These are phyloP conservation scores for Zopfia rhizophila DNA, from an alignment of 2,329 filamentous ascomycete species.

Conservation along the genomic window DNA sequence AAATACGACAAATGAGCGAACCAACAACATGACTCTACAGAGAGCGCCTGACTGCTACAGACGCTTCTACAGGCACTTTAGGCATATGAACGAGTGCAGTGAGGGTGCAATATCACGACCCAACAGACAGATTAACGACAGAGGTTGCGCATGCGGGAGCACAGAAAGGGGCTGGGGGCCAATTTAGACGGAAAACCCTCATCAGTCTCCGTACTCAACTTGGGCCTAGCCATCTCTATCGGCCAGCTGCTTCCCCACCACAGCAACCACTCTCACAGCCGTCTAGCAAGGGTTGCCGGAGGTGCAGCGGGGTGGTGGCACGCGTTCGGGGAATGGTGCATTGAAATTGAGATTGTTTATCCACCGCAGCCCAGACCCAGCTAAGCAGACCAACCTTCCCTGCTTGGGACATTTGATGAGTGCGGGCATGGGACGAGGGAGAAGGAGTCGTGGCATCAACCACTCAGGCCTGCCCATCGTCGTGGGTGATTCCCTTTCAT, in stretches of 20 bases:
- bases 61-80: constrained; percentile 30
- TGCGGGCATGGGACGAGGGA: no score
- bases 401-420: constrained; percentile 15
- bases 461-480: no score
- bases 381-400: not conserved
- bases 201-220: constrained; percentile 27
- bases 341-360: constrained; percentile 22
- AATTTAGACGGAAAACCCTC: constrained; percentile 34
- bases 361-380: constrained; percentile 11
- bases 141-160: constrained; percentile 20
- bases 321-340: constrained; percentile 7
- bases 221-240: no score
- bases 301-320: no score
- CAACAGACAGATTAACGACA: constrained; percentile 8
- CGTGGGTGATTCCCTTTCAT: no score
- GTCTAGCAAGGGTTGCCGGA: no score
- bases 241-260: no score
- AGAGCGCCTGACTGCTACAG: constrained; percentile 3
- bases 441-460: no score
- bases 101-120: constrained; percentile 19
- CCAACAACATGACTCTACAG: constrained; percentile 15
- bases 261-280: no score
- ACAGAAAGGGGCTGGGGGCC: constrained; percentile 25
- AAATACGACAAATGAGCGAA: constrained; percentile 5
- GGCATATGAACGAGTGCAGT: constrained; percentile 29